Percentiles rank a stretch among this genome's conserved stretches.
These are phyloP conservation scores for Solanum acaule DNA, from an alignment of 257 asterid species.

Conservation along the genomic window DNA sequence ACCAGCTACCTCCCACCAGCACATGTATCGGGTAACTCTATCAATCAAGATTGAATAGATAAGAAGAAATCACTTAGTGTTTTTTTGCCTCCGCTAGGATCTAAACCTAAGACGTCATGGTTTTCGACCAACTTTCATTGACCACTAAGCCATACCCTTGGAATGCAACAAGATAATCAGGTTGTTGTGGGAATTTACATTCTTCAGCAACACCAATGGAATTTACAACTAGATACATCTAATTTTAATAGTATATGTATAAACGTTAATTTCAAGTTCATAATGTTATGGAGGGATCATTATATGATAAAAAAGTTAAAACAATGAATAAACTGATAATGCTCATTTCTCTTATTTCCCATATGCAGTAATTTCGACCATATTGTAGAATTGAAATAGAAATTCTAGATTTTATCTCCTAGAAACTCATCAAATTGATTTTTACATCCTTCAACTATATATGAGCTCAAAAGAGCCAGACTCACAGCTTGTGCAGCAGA, in stretches of 20 bases:
- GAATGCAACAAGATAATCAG: not conserved
- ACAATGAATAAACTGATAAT: not conserved
- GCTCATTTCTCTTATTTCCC: not conserved
- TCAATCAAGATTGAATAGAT: not conserved
- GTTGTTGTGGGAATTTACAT: not conserved
- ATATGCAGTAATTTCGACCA: not conserved
- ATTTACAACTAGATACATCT: not conserved
- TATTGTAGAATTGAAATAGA: not conserved
- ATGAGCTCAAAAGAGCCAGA: not conserved
- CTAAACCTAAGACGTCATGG: not conserved
- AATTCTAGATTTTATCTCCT: not conserved
- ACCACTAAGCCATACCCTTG: not conserved
- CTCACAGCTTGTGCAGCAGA: not conserved
- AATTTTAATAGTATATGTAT: not conserved
- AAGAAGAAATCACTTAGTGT: not conserved
- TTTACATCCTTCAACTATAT: not conserved
- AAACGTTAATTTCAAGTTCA: not conserved
- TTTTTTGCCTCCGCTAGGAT: not conserved
- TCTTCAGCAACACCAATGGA: not conserved
- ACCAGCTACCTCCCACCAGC: not conserved
- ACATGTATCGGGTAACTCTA: not conserved
- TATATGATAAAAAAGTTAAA: not conserved
- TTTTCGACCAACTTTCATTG: not conserved
- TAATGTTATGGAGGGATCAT: not conserved
- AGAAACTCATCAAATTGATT: not conserved